A percentile compares a stretch with the other conserved stretches of the same genome.
phyloP scores from a whole-genome alignment of 1,139 yeast genomes.

The Hyphopichia fennica region DNA sequence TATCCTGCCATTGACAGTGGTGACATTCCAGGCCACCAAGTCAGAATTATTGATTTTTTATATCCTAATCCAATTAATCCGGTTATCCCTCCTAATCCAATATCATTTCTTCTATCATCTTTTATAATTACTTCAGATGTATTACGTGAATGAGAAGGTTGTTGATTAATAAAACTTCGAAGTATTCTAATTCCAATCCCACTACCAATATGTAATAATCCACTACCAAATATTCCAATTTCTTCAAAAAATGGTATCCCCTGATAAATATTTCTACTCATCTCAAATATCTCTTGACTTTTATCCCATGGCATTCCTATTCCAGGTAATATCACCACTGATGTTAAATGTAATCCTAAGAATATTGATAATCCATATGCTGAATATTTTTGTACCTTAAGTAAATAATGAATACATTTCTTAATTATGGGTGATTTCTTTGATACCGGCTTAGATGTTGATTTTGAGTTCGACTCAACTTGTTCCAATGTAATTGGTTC shows the following conservation, averaged over 20 bases:
- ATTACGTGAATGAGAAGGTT: conserved; percentile 8
- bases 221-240: conserved; percentile 47
- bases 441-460: neutral
- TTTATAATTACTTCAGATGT: conserved; percentile 15
- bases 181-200: conserved; percentile 53
- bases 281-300: conserved; percentile 58
- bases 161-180: conserved; percentile 15
- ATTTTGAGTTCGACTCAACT: neutral
- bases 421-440: neutral
- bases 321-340: conserved; percentile 59
- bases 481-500: conserved; percentile 15
- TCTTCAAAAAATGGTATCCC: conserved; percentile 48
- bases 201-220: conserved; percentile 49
- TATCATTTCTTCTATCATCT: conserved; percentile 36
- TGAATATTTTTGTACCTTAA: conserved; percentile 55
- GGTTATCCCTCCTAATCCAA: conserved; percentile 62
- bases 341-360: conserved; percentile 55
- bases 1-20: conserved; percentile 66
- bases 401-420: conserved; percentile 7
- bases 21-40: conserved; percentile 29
- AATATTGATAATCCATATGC: conserved; percentile 61
- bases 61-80: conserved; percentile 56
- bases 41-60: conserved; percentile 44
- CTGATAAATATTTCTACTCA: conserved; percentile 65
- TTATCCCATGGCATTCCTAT: conserved; percentile 37